These are phyloP conservation scores for Pichia heedii DNA, from an alignment of 805 yeast genomes.

Conservation along the genomic window DNA sequence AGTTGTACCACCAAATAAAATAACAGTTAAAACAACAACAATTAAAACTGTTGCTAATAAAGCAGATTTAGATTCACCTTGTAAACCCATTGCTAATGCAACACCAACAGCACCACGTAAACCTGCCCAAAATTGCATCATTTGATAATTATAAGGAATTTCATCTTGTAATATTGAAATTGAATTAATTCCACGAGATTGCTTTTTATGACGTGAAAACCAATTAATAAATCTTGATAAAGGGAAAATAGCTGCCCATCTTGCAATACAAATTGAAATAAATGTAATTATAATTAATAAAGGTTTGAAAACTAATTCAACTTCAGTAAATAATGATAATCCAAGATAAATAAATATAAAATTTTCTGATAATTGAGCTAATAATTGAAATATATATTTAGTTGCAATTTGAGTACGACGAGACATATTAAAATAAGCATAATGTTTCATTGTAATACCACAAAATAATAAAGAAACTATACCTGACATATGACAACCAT, in stretches of 20 bases:
- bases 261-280: conserved; percentile 81
- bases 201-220: conserved; percentile 53
- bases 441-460: conserved; percentile 94
- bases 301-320: conserved; percentile 91
- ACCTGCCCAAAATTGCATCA: conserved; percentile 99
- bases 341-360: conserved; percentile 95
- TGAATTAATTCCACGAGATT: conserved; percentile 33
- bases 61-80: conserved; percentile 86
- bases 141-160: conserved; percentile 90
- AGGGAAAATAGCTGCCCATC: conserved; percentile 98
- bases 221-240: conserved; percentile 77
- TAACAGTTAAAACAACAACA: conserved; percentile 93
- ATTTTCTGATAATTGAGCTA: conserved; percentile 94
- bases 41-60: conserved; percentile 91
- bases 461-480: conserved; percentile 90
- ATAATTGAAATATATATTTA: conserved; percentile 84
- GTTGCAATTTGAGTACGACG: conserved; percentile 94
- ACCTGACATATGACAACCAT: conserved; percentile 99
- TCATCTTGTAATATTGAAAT: conserved; percentile 55
- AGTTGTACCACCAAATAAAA: conserved; percentile 95
- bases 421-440: conserved; percentile 96
- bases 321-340: conserved; percentile 89
- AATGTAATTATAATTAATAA: conserved; percentile 83
- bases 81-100: conserved; percentile 94
- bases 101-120: conserved; percentile 99